Conservation (phyloP, 1,139 yeast genomes). For the Suhomyces maxii region DNA sequence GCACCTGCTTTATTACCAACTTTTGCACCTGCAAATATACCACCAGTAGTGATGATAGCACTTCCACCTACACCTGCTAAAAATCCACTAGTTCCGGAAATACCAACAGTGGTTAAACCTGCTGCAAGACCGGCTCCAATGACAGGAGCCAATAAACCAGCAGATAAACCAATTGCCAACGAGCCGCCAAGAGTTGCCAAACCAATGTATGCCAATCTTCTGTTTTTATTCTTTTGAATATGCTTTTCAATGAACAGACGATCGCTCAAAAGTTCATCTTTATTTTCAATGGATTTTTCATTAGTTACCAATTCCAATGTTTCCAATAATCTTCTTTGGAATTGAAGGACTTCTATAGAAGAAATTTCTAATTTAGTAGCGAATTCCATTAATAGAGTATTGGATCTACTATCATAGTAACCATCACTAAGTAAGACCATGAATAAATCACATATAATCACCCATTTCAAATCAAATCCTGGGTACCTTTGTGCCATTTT, state of each 20-base stretch:
- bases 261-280: conserved; percentile 77
- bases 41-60: conserved; percentile 88
- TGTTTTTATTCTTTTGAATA: conserved; percentile 61
- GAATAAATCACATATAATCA: conserved; percentile 86
- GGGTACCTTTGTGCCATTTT: conserved; percentile 15
- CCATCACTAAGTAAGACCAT: conserved; percentile 80
- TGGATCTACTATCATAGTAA: conserved; percentile 83
- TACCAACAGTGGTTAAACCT: conserved; percentile 92
- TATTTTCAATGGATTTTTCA: conserved; percentile 48
- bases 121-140: conserved; percentile 99
- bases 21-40: conserved; percentile 86
- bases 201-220: conserved; percentile 84
- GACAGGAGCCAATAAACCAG: conserved; percentile 94
- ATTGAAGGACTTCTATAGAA: conserved; percentile 72
- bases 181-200: conserved; percentile 98
- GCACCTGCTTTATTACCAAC: conserved; percentile 87
- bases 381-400: conserved; percentile 69
- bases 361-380: conserved; percentile 61
- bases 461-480: conserved; percentile 87
- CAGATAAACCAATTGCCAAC: conserved; percentile 88
- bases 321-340: conserved; percentile 88
- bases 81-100: conserved; percentile 87
- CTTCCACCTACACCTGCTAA: conserved; percentile 98
- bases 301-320: conserved; percentile 84
- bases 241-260: conserved; percentile 67